Conservation (phyloP, 305 asterid species). For the Ilex paraguariensis region DNA sequence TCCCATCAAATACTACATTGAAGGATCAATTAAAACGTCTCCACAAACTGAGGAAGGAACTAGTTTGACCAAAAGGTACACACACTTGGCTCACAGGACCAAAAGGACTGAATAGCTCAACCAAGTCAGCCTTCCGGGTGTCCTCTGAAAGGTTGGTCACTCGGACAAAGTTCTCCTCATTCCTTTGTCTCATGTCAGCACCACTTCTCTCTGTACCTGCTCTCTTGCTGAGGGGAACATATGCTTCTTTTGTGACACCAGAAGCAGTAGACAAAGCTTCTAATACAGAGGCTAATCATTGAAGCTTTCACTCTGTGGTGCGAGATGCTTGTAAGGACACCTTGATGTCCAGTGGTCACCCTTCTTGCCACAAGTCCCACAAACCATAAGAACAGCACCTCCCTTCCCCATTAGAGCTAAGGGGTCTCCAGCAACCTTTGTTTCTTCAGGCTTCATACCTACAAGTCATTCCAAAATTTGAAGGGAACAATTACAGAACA, state of each 20-base stretch:
- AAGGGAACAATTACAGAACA: too few relatives aligned
- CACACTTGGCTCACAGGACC: constrained; percentile 68
- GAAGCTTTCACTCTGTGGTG: constrained; percentile 51
- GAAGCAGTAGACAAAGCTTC: constrained; percentile 24
- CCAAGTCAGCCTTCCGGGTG: constrained; percentile 81
- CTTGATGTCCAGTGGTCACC: constrained; percentile 94
- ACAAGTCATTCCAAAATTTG: too few relatives aligned
- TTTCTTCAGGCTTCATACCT: constrained; percentile 63
- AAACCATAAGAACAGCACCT: constrained; percentile 87
- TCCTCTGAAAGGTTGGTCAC: constrained; percentile 89
- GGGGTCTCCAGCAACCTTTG: constrained; percentile 48
- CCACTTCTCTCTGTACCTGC: constrained; percentile 50
- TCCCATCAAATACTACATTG: too few relatives aligned
- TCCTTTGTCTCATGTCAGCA: constrained; percentile 69
- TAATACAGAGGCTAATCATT: constrained; percentile 52
- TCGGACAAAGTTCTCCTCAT: constrained; percentile 85
- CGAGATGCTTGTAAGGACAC: constrained; percentile 88
- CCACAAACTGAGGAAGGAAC: not conserved
- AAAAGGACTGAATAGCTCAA: constrained; percentile 77
- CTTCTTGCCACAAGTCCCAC: constrained; percentile 81
- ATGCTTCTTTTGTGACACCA: constrained; percentile 48
- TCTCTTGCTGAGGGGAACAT: constrained; percentile 75
- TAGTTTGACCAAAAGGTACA: constrained; percentile 71
- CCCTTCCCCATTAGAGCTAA: constrained; percentile 41
- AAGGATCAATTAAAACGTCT: too few relatives aligned